Evolutionary conservation across 2,329 filamentous ascomycete species (phyloP).

Genomic region (Leptographium procerum): DNA sequence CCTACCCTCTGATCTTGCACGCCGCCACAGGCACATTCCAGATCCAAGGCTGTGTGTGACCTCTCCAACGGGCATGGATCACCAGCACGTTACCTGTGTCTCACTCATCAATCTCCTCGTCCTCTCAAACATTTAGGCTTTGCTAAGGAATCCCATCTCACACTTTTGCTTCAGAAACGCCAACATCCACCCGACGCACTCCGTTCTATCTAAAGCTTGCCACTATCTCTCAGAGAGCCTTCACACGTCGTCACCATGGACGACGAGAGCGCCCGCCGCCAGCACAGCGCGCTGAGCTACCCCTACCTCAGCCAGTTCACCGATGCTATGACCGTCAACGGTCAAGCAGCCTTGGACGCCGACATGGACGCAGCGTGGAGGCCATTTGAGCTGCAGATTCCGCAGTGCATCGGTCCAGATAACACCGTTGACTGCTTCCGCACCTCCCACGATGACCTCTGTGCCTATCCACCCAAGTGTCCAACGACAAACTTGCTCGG

Average conservation of each 20-base stretch:
- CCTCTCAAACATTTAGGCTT: background rate
- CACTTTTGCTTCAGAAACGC: no score
- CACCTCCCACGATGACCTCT: conserved; percentile 13
- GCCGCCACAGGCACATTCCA: background rate
- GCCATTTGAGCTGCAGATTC: conserved; percentile 9
- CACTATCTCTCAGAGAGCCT: no score
- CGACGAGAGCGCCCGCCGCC: conserved; percentile 4
- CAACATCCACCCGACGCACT: no score
- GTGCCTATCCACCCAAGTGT: conserved; percentile 11
- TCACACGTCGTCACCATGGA: conserved; percentile 6
- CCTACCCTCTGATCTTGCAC: background rate
- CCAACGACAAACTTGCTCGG: conserved; percentile 3
- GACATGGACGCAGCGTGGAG: conserved; percentile 11
- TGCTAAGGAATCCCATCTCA: background rate
- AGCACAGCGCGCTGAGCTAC: conserved; percentile 7
- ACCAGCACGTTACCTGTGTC: background rate
- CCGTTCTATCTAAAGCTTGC: no score
- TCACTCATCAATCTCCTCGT: background rate
- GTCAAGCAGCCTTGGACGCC: conserved; percentile 2
- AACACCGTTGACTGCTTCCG: conserved; percentile 6
- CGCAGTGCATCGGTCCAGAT: conserved; percentile 9
- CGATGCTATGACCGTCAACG: conserved; percentile 4
- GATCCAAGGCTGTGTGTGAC: background rate
- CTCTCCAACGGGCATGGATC: background rate
- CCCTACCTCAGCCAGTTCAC: conserved; percentile 4